phyloP scores from a whole-genome alignment of 305 asterid species.

The Plantago coronopus region DNA sequence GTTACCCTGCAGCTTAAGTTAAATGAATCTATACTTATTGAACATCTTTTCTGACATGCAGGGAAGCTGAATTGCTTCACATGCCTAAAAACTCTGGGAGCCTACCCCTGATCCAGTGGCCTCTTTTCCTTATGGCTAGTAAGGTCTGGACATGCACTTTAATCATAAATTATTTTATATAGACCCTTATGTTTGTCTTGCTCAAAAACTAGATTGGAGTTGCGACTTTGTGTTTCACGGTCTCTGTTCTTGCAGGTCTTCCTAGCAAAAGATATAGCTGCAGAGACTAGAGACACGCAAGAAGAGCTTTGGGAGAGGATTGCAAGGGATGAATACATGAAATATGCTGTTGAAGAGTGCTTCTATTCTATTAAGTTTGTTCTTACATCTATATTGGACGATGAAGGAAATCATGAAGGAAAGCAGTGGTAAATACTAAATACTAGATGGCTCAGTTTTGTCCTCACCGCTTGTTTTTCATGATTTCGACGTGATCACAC shows the following conservation, averaged over 20 bases:
- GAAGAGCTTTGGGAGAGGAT: conserved; percentile 92
- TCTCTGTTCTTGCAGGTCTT: conserved; percentile 47
- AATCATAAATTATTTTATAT: conserved; percentile 13
- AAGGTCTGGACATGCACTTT: conserved; percentile 52
- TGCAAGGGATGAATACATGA: conserved; percentile 92
- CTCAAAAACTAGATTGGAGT: conserved; percentile 9
- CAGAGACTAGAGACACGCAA: conserved; percentile 74
- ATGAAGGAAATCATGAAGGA: conserved; percentile 80
- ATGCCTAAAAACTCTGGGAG: conserved; percentile 79
- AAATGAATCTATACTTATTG: conserved; percentile 18
- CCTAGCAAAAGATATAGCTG: conserved; percentile 89
- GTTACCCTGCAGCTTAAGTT: conserved; percentile 17
- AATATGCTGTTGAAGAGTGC: conserved; percentile 93
- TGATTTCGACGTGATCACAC: conserved; percentile 21
- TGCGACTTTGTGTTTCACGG: neutral
- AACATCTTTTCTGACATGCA: conserved; percentile 27
- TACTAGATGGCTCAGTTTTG: conserved; percentile 2
- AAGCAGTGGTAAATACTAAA: conserved; percentile 61
- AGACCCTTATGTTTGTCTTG: conserved; percentile 17
- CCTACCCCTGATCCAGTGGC: conserved; percentile 87
- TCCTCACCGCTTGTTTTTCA: conserved; percentile 18
- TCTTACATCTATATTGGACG: conserved; percentile 68
- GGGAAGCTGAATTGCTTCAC: conserved; percentile 91
- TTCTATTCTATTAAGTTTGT: conserved; percentile 56
- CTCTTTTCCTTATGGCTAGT: conserved; percentile 91